phyloP scores from a whole-genome alignment of 1,284 basidiomycete species.

The Trichosporon asahii region DNA sequence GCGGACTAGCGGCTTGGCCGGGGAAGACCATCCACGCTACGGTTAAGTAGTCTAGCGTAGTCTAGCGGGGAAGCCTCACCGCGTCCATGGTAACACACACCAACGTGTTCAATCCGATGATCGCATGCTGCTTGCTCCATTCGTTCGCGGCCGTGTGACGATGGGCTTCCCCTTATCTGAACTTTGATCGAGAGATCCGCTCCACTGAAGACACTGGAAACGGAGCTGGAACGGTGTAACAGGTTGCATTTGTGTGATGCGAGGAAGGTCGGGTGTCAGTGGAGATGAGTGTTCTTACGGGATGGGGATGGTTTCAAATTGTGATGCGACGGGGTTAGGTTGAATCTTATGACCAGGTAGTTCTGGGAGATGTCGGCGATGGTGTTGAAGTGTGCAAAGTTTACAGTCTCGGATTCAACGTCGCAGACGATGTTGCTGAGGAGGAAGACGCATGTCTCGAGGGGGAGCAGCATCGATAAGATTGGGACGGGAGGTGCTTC shows the following conservation, averaged over 20 bases:
- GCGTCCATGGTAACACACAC: neutral
- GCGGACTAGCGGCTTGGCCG: neutral
- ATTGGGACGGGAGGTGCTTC: neutral
- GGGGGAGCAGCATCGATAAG: neutral
- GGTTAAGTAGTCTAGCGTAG: neutral
- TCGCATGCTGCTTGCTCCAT: neutral
- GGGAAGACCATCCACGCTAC: neutral
- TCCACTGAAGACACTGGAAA: neutral
- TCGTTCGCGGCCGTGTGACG: neutral
- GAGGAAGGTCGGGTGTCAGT: neutral
- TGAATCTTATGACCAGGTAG: neutral
- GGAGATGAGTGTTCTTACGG: neutral
- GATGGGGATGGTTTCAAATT: neutral
- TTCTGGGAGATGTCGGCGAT: neutral
- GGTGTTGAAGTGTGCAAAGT: neutral
- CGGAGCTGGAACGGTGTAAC: neutral
- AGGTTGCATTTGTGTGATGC: neutral
- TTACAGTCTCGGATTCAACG: slow-evolving; percentile 1
- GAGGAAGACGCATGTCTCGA: neutral
- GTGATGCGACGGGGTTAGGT: neutral
- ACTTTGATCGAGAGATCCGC: neutral
- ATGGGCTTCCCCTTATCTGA: neutral
- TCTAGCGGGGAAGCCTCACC: neutral
- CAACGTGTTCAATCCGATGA: neutral
- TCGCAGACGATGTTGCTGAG: neutral